Percentiles rank a stretch among this genome's conserved stretches.
Conservation (phyloP, 2,329 filamentous ascomycete species). For the Thermothelomyces thermophilus region DNA sequence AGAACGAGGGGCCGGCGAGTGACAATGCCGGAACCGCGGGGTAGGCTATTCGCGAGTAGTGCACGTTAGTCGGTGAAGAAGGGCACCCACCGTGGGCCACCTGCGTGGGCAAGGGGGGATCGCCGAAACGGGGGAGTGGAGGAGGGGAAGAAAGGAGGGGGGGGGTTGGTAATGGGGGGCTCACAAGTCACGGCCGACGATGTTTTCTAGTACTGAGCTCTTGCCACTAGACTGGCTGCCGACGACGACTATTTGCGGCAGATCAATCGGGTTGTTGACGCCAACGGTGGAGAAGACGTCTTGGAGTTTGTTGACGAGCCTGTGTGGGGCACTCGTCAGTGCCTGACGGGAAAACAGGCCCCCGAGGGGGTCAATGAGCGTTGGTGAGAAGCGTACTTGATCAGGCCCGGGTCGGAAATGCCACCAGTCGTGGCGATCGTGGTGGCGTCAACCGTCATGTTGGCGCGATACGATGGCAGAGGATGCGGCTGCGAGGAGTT, state of each 20-base stretch:
- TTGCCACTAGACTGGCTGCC: slow-evolving; percentile 99
- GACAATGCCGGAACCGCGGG: slow-evolving; percentile 94
- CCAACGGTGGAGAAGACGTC: slow-evolving; percentile 99
- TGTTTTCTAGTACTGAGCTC: slow-evolving; percentile 98
- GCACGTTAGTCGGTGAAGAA: slow-evolving; percentile 16
- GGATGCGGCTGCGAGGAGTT: slow-evolving; percentile 2
- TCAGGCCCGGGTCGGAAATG: slow-evolving; percentile 60
- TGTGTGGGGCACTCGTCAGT: slow-evolving; percentile 30
- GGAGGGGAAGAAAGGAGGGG: slow-evolving; percentile 6
- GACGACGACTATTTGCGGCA: slow-evolving; percentile 96
- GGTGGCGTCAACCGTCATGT: slow-evolving; percentile 23
- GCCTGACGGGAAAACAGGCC: slow-evolving; percentile 14
- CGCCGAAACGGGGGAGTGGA: slow-evolving; percentile 14
- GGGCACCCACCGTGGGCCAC: slow-evolving; percentile 7
- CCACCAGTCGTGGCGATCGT: slow-evolving; percentile 44
- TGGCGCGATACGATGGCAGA: slow-evolving; percentile 7
- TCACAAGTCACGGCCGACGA: slow-evolving; percentile 97
- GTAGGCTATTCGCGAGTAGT: slow-evolving; percentile 55
- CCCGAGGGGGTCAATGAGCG: background rate
- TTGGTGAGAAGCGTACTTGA: slow-evolving; percentile 44
- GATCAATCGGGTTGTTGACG: slow-evolving; percentile 97
- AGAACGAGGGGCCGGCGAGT: slow-evolving; percentile 93
- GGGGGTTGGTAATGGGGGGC: slow-evolving; percentile 32
- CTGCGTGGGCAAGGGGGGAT: too few species aligned
- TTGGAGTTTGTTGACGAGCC: slow-evolving; percentile 96